Conservation (phyloP, 225 moss, liverwort and hornwort species). For the Climacium dendroides region DNA sequence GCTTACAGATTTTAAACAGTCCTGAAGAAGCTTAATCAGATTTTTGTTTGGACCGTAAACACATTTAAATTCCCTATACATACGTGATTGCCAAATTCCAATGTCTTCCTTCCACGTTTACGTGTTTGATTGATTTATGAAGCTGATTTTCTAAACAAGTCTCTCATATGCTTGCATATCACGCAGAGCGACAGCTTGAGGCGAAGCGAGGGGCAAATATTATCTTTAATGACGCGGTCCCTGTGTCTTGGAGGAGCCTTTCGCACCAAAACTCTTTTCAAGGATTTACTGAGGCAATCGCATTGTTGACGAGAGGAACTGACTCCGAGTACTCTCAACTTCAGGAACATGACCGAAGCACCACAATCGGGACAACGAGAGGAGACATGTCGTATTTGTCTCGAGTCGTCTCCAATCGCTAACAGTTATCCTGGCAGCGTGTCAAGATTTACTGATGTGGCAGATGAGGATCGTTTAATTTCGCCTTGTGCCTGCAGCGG, state of each 20-base stretch:
- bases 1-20: neutral
- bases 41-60: neutral
- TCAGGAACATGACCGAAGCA: conserved; percentile 14
- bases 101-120: neutral
- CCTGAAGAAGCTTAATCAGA: neutral
- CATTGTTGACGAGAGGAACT: neutral
- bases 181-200: neutral
- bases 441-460: conserved; percentile 16
- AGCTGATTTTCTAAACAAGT: neutral
- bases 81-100: neutral
- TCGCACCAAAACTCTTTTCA: neutral
- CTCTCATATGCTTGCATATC: neutral
- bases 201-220: neutral
- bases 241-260: neutral
- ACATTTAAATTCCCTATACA: neutral
- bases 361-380: conserved; percentile 11
- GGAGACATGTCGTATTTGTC: conserved; percentile 57
- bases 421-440: conserved; percentile 11
- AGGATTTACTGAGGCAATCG: neutral
- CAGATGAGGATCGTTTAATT: conserved; percentile 39
- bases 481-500: conserved; percentile 57
- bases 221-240: neutral
- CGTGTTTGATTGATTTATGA: neutral
- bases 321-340: neutral
- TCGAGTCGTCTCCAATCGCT: conserved; percentile 40